Base-by-base conservation (phyloP, 2,329 filamentous ascomycete species). In the Fusarium humuli region DNA sequence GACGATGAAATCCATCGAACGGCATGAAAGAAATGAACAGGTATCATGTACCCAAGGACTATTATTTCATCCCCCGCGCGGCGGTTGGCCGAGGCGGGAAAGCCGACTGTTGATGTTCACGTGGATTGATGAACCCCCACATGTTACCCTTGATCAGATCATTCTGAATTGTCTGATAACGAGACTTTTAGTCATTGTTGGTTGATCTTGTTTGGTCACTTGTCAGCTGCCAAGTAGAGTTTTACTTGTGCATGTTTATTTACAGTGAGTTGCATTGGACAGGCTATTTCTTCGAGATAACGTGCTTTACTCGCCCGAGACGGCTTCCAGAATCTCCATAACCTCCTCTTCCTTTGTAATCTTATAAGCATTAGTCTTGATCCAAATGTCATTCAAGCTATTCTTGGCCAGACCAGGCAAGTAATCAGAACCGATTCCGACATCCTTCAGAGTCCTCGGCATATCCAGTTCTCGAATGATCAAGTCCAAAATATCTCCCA, bases 111-210 rank as follows among this genome's bases (percentile, higher is more conserved):
- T 14, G 29, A 23, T 25, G 42, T 50, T 40, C 63, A 66, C 61
- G 63, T 66, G 57, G 29, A 29, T 48, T 40, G 18, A 12, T 16
- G 34, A 66, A 44, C 47, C 63, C 62, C 63, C 63, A 66, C 63
- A 37, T 7, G 18, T 44, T 23, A 47, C 23, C 25, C 55, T 64
- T 13, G 42, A 55, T 66, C 63, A 66, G 44, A 66, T 66, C 63
- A 66, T 66, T 14, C 41, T 23, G 16, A 20, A 48, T 25, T 27
- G 14, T 22, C n/a, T n/a, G 37, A 66, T 14, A 66, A 54, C 30
- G 20, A 54, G 37, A 27, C 22, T 34, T 37, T n/a, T 23, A 10
- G 27, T 18, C 3, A 14, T 27, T 40, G 14, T 47, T 40, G 14
- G 27, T 22, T 25, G 23, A 18, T 20, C 5, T 29, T 14, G 5